Percentiles rank a stretch among this genome's conserved stretches.
Conservation (phyloP, 2,329 filamentous ascomycete genomes). For the Botrytis fabae region DNA sequence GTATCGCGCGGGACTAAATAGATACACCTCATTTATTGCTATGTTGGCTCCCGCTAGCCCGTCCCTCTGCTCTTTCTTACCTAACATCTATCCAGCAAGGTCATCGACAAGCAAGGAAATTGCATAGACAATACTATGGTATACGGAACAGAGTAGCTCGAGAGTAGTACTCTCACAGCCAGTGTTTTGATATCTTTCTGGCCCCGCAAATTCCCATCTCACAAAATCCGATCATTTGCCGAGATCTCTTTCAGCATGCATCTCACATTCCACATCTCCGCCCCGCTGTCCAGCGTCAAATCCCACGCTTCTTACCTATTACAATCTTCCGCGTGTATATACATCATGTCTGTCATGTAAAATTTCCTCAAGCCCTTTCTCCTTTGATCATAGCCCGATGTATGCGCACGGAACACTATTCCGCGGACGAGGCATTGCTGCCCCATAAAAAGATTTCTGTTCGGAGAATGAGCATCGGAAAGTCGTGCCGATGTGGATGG, state of each 20-base stretch:
- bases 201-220: neutral
- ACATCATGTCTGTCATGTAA: neutral
- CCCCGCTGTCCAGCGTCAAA: neutral
- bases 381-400: neutral
- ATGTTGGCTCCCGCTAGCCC: neutral
- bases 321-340: neutral
- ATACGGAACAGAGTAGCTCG: neutral
- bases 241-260: neutral
- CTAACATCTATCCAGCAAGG: neutral
- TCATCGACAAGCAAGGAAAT: neutral
- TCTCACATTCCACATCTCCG: neutral
- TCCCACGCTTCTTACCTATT: neutral
- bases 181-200: neutral
- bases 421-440: neutral
- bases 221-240: neutral
- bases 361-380: neutral
- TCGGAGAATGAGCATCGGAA: neutral
- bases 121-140: neutral
- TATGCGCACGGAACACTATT: neutral
- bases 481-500: neutral
- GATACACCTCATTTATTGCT: neutral
- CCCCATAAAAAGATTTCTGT: neutral
- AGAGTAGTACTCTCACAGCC: neutral
- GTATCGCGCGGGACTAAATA: neutral
- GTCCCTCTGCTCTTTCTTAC: neutral